Evolutionary conservation across 208 protist species (phyloP).

Genomic region (Leishmania tropica): DNA sequence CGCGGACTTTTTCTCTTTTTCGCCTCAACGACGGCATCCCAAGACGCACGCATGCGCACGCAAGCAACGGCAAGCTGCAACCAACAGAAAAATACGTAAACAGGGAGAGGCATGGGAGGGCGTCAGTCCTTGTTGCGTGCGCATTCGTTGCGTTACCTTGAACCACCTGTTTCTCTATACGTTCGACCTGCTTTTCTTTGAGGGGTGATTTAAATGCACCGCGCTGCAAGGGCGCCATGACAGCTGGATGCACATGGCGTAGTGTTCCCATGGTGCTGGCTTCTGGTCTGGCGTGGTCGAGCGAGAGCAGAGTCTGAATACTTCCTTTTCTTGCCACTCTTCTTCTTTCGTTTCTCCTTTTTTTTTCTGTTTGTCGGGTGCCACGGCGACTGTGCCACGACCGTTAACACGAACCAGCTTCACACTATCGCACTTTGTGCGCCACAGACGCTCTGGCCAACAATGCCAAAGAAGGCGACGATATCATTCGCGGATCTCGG

Average conservation of each 20-base stretch:
- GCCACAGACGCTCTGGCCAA: background rate
- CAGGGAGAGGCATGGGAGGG: background rate
- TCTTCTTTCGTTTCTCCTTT: slow-evolving; percentile 6
- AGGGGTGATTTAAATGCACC: background rate
- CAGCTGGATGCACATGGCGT: background rate
- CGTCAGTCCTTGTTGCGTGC: background rate
- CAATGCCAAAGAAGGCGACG: slow-evolving; percentile 52
- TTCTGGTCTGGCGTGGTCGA: background rate
- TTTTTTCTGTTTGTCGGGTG: slow-evolving; percentile 10
- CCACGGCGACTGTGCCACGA: background rate
- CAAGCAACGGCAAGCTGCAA: background rate
- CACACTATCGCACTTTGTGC: background rate
- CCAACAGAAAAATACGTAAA: background rate
- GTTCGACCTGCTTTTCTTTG: background rate
- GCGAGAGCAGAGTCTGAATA: background rate
- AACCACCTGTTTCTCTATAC: background rate
- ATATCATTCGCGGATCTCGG: slow-evolving; percentile 86
- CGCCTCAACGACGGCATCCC: background rate
- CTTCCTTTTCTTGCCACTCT: slow-evolving; percentile 9
- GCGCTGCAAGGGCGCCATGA: background rate
- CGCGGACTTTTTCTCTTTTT: background rate
- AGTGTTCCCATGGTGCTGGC: background rate
- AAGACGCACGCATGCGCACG: background rate
- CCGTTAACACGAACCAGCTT: background rate
- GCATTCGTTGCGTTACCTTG: background rate